These are phyloP conservation scores for Arthrobotrys sphaeroides DNA, from an alignment of 2,329 filamentous ascomycete species.

Conservation along the genomic window DNA sequence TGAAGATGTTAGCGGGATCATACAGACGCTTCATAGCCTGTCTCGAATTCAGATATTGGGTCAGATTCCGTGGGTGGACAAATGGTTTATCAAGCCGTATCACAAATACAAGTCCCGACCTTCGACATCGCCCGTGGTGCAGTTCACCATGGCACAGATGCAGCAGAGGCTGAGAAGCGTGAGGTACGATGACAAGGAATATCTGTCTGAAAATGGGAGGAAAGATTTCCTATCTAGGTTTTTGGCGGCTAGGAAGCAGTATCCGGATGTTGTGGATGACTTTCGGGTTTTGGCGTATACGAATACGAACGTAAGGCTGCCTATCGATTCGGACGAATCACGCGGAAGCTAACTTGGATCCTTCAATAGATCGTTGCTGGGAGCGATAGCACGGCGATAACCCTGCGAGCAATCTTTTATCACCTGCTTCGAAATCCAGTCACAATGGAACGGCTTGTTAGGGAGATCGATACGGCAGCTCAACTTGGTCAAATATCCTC, in stretches of 20 bases:
- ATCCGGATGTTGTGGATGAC: slow-evolving; percentile 57
- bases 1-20: slow-evolving; percentile 59
- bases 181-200: slow-evolving; percentile 45
- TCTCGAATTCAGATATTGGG: slow-evolving; percentile 46
- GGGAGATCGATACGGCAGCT: slow-evolving; percentile 60
- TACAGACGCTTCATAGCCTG: slow-evolving; percentile 56
- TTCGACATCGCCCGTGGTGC: slow-evolving; percentile 26
- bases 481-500: slow-evolving; percentile 49
- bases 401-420: slow-evolving; percentile 62
- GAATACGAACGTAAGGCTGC: slow-evolving; percentile 47
- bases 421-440: slow-evolving; percentile 60
- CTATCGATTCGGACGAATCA: background rate
- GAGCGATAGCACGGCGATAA: slow-evolving; percentile 62
- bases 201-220: slow-evolving; percentile 33
- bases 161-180: slow-evolving; percentile 32
- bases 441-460: slow-evolving; percentile 59
- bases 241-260: slow-evolving; percentile 55
- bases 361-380: slow-evolving; percentile 58
- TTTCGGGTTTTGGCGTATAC: slow-evolving; percentile 46
- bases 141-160: slow-evolving; percentile 47
- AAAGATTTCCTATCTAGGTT: slow-evolving; percentile 59
- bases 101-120: slow-evolving; percentile 33
- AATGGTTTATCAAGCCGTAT: slow-evolving; percentile 31
- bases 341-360: slow-evolving; percentile 30
- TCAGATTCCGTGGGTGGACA: slow-evolving; percentile 50